A percentile compares a stretch with the other conserved stretches of the same genome.
Evolutionary conservation across 148 eudicot genomes (phyloP).

Genomic region (Fagopyrum esculentum): DNA sequence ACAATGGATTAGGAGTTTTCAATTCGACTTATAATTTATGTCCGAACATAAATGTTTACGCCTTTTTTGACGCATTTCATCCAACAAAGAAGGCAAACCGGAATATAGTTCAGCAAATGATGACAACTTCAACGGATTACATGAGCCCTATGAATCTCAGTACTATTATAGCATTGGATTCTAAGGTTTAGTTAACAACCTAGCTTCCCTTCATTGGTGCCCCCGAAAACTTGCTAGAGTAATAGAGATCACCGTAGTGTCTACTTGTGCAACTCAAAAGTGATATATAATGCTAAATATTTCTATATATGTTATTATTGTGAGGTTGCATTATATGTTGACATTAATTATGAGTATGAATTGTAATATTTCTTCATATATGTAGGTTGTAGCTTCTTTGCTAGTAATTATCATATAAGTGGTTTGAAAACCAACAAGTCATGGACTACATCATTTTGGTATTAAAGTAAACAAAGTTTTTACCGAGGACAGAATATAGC

Average conservation of each 20-base stretch:
- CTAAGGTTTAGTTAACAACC: constrained; percentile 14
- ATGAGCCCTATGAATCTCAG: constrained; percentile 81
- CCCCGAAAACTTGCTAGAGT: background rate
- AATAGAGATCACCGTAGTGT: background rate
- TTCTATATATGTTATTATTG: background rate
- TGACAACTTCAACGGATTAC: constrained; percentile 37
- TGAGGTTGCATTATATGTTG: background rate
- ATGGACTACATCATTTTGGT: background rate
- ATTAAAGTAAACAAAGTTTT: background rate
- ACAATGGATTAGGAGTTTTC: constrained; percentile 66
- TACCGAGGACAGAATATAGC: background rate
- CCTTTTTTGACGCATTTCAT: constrained; percentile 75
- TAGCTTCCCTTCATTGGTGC: background rate
- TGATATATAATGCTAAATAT: background rate
- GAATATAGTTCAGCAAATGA: constrained; percentile 47
- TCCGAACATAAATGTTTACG: constrained; percentile 37
- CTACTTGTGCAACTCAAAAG: background rate
- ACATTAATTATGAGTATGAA: background rate
- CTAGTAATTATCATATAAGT: background rate
- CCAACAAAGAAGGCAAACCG: constrained; percentile 63
- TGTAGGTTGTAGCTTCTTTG: background rate
- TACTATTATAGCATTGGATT: constrained; percentile 52
- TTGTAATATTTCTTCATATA: background rate
- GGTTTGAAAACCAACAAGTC: background rate
- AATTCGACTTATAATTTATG: constrained; percentile 44